Conservation (phyloP, 139 green algal species). For the Picochlorum sp. region DNA sequence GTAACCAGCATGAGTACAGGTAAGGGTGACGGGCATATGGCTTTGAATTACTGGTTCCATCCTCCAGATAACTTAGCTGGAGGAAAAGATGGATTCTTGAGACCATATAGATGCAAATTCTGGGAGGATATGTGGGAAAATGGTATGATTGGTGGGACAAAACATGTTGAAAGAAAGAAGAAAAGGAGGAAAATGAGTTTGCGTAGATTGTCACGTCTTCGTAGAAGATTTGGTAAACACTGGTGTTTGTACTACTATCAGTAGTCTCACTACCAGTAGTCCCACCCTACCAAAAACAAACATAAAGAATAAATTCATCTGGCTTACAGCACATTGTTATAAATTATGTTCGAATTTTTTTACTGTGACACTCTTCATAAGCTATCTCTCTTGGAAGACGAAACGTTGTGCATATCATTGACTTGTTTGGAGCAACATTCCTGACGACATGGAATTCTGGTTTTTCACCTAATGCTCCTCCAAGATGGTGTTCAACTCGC, state of each 20-base stretch:
- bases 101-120: constrained; percentile 31
- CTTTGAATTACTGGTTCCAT: constrained; percentile 84
- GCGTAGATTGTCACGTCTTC: no score
- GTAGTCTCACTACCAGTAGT: neutral
- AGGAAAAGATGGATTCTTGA: neutral
- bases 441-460: constrained; percentile 54
- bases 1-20: constrained; percentile 34
- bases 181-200: neutral
- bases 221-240: constrained; percentile 9
- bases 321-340: neutral
- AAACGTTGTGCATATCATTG: constrained; percentile 88
- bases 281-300: neutral
- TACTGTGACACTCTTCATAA: neutral
- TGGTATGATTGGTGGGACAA: neutral
- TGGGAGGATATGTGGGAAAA: constrained; percentile 31
- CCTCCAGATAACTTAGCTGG: constrained; percentile 63
- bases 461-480: constrained; percentile 36
- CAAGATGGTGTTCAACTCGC: constrained; percentile 46
- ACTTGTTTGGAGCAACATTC: constrained; percentile 86
- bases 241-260: constrained; percentile 7
- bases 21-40: constrained; percentile 37
- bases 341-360: neutral
- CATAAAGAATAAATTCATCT: neutral
- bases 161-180: neutral
- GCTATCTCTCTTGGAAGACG: constrained; percentile 37